Base-by-base conservation (phyloP, 176 grass and related monocot genomes). In the Canna indica region DNA sequence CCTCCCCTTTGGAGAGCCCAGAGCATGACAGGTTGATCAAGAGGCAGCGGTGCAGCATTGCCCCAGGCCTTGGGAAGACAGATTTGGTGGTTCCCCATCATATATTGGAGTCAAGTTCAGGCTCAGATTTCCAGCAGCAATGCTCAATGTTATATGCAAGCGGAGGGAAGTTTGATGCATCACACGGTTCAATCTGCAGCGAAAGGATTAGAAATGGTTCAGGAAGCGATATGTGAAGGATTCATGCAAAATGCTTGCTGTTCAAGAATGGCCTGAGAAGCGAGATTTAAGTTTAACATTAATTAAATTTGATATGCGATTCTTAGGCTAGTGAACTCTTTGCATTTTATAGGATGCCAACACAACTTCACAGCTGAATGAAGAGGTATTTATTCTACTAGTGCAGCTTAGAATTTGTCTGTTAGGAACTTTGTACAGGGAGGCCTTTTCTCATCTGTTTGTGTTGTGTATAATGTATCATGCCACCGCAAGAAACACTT, bases 211-310 rank as follows among this genome's bases (percentile, higher is more conserved):
- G 12, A 4, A 85, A 71, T 79, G 76, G 34, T 71, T 50, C 59
- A 47, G 76, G 76, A 8, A 71, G 35, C 29, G 72, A 79, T 28
- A 48, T 66, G 27, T 84, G 77, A 84, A 30, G 36, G 54, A 59
- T 39, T 29, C 34, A 41, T 27, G 31, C 33, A 15, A 59, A n/a
- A 10, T 73, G 24, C 34, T 28, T 44, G 53, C 59, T 73, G 30
- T 44, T 59, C 22, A 7, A 69, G 27, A 47, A 22, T 60, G 27
- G 58, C 58, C 24, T 31, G 58, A 30, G 11, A 30, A 32, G 58
- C 29, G 58, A 60, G 22, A 31, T 28, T 1, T 30, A 13, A 60
- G 25, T 0, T 3, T 60, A n/a, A 60, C 3, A 6, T 13, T 30
- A 13, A 31, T 2, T 13, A n/a, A 5, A 14, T 30, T 15, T 31